Evolutionary conservation across 2,329 filamentous ascomycete species (phyloP).

Genomic region (Aspergillus tanneri): DNA sequence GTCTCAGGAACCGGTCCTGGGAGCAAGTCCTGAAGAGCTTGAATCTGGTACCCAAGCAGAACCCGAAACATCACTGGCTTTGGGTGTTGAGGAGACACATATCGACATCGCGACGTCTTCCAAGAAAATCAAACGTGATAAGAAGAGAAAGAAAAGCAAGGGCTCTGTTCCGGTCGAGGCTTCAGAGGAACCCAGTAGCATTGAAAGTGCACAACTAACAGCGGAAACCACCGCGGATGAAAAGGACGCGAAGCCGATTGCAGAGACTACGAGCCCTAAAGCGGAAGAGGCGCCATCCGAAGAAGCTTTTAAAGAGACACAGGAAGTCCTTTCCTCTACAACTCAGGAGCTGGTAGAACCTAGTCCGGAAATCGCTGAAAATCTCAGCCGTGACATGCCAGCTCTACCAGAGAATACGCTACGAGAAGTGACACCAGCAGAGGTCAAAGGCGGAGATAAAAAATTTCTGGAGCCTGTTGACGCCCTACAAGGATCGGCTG

Average conservation of each 20-base stretch:
- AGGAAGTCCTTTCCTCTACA: background rate
- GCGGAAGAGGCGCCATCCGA: background rate
- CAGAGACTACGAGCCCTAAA: background rate
- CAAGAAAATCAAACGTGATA: conserved; percentile 29
- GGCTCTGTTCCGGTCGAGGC: conserved; percentile 7
- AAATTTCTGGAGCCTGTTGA: background rate
- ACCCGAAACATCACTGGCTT: background rate
- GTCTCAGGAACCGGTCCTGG: background rate
- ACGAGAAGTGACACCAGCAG: background rate
- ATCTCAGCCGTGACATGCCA: background rate
- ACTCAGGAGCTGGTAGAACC: background rate
- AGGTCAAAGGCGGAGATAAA: conserved; percentile 2
- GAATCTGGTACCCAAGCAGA: background rate
- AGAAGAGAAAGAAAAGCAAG: conserved; percentile 24
- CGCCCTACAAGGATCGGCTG: background rate
- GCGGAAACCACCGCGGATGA: background rate
- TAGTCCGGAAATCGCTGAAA: background rate
- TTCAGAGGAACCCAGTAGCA: conserved; percentile 3
- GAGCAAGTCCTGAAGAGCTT: background rate
- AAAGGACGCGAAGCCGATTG: background rate
- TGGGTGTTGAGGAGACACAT: conserved; percentile 13
- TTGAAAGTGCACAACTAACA: conserved; percentile 6
- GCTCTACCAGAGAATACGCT: background rate
- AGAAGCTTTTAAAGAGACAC: conserved; percentile 9
- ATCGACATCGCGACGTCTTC: conserved; percentile 12